Conservation (phyloP, 495 filamentous ascomycete genomes). For the Terfezia boudieri region DNA sequence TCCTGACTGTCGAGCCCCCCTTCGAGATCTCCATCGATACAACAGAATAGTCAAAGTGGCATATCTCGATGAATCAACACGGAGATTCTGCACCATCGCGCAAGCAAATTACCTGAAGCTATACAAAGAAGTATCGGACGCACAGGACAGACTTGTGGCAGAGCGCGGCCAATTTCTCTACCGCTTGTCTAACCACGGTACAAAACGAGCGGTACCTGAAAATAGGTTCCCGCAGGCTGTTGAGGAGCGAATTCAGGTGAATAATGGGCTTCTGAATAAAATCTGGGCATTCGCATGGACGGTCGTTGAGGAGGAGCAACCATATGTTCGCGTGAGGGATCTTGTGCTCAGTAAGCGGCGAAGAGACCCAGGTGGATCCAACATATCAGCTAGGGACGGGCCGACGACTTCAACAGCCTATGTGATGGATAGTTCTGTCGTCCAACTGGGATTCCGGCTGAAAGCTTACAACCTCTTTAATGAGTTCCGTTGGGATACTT, state of each 20-base stretch:
- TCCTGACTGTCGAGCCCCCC: constrained; percentile 38
- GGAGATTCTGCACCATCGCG: constrained; percentile 37
- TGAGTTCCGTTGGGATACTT: too few species aligned
- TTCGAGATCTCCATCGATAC: constrained; percentile 42
- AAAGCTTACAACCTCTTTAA: too few species aligned
- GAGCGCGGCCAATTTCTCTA: constrained; percentile 2
- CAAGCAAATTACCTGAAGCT: constrained; percentile 2
- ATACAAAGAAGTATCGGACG: constrained; percentile 20
- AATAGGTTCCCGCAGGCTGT: neutral
- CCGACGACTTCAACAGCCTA: too few species aligned
- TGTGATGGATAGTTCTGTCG: too few species aligned
- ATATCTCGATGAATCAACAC: constrained; percentile 42
- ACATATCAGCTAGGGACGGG: too few species aligned
- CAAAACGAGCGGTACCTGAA: neutral
- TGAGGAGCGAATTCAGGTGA: neutral
- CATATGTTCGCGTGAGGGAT: too few species aligned
- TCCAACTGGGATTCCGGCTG: too few species aligned
- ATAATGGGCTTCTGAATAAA: neutral
- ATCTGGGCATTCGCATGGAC: neutral
- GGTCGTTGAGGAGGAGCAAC: too few species aligned
- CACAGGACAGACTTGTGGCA: constrained; percentile 2
- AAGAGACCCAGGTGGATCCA: too few species aligned
- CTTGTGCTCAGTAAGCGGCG: too few species aligned
- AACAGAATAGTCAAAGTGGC: constrained; percentile 41
- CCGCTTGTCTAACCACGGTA: constrained; percentile 23